Evolutionary conservation across 371 early-diverging fungal genomes (phyloP).

Genomic region (Apophysomyces variabilis): DNA sequence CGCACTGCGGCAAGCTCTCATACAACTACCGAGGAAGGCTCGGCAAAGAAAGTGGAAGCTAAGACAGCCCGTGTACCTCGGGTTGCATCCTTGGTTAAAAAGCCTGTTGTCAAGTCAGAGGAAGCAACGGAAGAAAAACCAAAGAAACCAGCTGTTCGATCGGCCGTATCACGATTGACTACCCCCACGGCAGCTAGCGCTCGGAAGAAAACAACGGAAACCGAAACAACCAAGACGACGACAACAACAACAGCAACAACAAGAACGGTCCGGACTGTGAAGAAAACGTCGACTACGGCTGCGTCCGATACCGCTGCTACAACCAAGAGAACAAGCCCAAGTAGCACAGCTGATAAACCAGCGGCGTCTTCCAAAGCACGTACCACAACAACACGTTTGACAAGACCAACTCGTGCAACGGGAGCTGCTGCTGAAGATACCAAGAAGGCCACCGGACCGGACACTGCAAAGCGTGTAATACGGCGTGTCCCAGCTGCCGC

Average conservation of each 20-base stretch:
- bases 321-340: conserved; percentile 19
- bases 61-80: conserved; percentile 28
- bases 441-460: conserved; percentile 6
- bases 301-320: conserved; percentile 5
- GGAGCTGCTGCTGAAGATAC: conserved; percentile 8
- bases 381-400: conserved; percentile 11
- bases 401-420: conserved; percentile 13
- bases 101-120: conserved; percentile 10
- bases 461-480: conserved; percentile 15
- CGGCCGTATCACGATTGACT: conserved; percentile 29
- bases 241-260: conserved; percentile 7
- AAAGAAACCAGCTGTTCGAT: conserved; percentile 15
- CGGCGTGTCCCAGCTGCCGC: conserved; percentile 18
- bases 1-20: conserved; percentile 6
- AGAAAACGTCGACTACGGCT: not conserved
- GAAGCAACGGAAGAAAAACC: conserved; percentile 23
- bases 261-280: conserved; percentile 6
- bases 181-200: conserved; percentile 27
- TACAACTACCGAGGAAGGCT: not conserved
- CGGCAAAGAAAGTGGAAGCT: conserved; percentile 4
- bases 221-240: conserved; percentile 11
- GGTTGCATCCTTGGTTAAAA: conserved; percentile 23
- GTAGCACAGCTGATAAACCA: conserved; percentile 12
- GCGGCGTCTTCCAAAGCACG: not conserved
- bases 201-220: conserved; percentile 11